Conservation (phyloP, 768 basidiomycete genomes). For the Hygrophorus russula region DNA sequence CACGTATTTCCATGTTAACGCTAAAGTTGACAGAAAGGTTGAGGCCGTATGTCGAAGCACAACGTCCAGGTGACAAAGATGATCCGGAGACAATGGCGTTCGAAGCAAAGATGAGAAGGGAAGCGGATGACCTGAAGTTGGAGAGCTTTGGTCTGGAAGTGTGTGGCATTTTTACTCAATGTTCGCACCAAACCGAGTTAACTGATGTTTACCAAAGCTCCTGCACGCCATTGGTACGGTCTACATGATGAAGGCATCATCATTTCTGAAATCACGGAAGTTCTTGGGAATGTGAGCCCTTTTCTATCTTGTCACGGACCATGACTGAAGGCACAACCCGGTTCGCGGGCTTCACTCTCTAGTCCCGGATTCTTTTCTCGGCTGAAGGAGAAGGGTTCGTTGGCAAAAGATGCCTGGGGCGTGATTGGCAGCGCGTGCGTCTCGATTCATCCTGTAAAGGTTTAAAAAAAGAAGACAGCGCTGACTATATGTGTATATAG, state of each 20-base stretch:
- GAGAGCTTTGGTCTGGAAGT: conserved; percentile 98
- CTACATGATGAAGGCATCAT: conserved; percentile 89
- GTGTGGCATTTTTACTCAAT: conserved; percentile 11
- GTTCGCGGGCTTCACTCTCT: not conserved
- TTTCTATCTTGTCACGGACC: conserved; percentile 6
- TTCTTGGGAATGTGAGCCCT: conserved; percentile 76
- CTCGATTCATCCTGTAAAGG: not conserved
- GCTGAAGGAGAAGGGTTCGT: conserved; percentile 85
- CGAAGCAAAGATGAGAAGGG: conserved; percentile 62
- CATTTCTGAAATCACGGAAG: conserved; percentile 83
- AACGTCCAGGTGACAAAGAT: conserved; percentile 65
- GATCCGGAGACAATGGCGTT: conserved; percentile 80
- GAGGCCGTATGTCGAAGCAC: conserved; percentile 85
- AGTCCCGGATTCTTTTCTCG: conserved; percentile 88
- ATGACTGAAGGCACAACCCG: not conserved
- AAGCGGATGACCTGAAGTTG: conserved; percentile 91
- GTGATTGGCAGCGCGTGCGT: conserved; percentile 91
- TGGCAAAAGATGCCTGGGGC: conserved; percentile 95
- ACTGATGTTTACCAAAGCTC: conserved; percentile 32
- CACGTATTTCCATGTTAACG: conserved; percentile 63
- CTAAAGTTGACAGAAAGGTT: conserved; percentile 76
- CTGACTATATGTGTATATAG: conserved; percentile 17
- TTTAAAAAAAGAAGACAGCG: conserved; percentile 5
- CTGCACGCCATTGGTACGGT: conserved; percentile 85
- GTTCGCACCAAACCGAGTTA: not conserved